Base-by-base conservation (phyloP, 164 flowering plant species). In the Aristolochia contorta region DNA sequence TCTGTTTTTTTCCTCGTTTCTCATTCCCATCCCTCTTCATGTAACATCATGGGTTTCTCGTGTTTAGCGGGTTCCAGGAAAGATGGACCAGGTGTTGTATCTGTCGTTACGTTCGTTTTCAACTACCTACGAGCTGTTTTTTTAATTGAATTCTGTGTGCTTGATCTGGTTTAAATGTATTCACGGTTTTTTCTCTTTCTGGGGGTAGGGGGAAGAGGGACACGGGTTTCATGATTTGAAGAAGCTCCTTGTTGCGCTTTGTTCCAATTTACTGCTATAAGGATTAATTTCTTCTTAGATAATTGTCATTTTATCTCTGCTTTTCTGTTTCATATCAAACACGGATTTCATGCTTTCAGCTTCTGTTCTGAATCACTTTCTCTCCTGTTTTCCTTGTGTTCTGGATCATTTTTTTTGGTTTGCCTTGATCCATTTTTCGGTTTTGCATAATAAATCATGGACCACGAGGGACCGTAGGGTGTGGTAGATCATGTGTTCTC, bases 1-100 rank as follows among this genome's bases (percentile, higher is more conserved):
- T 62, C 56, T 54, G 19, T 54, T 50, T 57, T 37, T 62, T 23
- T 24, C 18, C 41, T 47, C n/a, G n/a, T n/a, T n/a, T n/a, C n/a
- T n/a, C n/a, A n/a, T n/a, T n/a, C n/a, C n/a, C n/a, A n/a, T n/a
- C 20, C 1, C 14, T 20, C 32, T 37, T 33, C 3, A 6, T n/a
- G 27, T 61, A 24, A 48, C 25, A 16, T 51, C 21, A 19, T 86
- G 21, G 52, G 49, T 27, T 16, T 58, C 21, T 16, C 48, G 21
- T 33, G 15, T 52, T 53, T 53, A 14, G 30, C 13, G 23, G 30
- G 8, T 6, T 20, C 20, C 4, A 53, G 56, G 6, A 22, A 22
- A 10, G 30, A 10, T 23, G 56, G 30, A 27, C 53, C 43, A 49
- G 10, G 19, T 4, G 53, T 21, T 18, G 19, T 16, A 21, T 7